Base-by-base conservation (phyloP, 306 rosid species). In the Oxytropis ochrocephala region DNA sequence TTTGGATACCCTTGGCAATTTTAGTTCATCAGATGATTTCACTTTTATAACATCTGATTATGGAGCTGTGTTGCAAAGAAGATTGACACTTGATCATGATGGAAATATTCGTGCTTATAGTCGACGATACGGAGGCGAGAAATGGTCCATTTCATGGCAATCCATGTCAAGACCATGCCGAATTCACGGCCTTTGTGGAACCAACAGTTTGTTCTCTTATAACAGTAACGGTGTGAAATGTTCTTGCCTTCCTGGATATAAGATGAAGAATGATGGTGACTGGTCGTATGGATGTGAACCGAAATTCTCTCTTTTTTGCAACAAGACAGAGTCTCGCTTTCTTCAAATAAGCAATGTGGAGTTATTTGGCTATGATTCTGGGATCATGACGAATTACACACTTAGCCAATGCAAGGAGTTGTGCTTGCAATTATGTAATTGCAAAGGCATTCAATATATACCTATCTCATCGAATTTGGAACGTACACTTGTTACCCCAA, bases 131-230 rank as follows among this genome's bases (percentile, higher is more conserved):
- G 24, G 42, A 0, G 80, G 36, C 29, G 70, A 63, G 0, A 67
- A 44, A 0, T 88, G 95, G 91, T 50, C 16, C 0, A 33, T 82
- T 53, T 60, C 86, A 1, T 84, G 95, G 91, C 87, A 85, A 73
- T 82, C 86, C 14, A 59, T 73, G 41, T 32, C 58, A 5, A 47
- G 35, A n/a, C 67, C 84, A 7, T 85, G 95, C 58, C 65, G 1
- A 4, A 75, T 88, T 53, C 85, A 83, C 54, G 95, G 91, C 8
- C 13, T 77, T 56, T 85, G 90, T 61, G 90, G 87, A 0, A 18
- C 74, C 8, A 82, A 82, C 11, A 80, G 85, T 47, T 8, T 71
- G 24, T 82, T 87, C 33, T 50, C 58, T 51, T 80, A 74, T 32
- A 35, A 62, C 59, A 70, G 43, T 18, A 17, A 48, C 10, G 69